A percentile compares a stretch with the other conserved stretches of the same genome.
These are phyloP conservation scores for Megacollybia platyphylla DNA, from an alignment of 1,284 basidiomycete genomes.

Conservation along the genomic window DNA sequence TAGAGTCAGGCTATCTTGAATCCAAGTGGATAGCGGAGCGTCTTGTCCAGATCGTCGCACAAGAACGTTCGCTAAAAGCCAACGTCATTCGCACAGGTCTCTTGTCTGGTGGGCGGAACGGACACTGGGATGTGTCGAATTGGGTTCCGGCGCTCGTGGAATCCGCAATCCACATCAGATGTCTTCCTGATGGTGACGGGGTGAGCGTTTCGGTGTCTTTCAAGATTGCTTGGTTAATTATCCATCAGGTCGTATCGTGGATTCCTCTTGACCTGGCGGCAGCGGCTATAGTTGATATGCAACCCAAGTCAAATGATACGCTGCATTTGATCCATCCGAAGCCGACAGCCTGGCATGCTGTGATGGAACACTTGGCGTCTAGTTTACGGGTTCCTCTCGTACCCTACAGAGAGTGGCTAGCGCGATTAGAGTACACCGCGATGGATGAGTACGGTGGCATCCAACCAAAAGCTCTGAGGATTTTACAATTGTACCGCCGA, in stretches of 20 bases:
- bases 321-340: slow-evolving; percentile 7
- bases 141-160: slow-evolving; percentile 10
- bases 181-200: slow-evolving; percentile 9
- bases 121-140: slow-evolving; percentile 9
- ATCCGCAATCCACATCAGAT: slow-evolving; percentile 7
- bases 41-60: slow-evolving; percentile 6
- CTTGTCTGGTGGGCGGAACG: slow-evolving; percentile 6
- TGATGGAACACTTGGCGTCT: slow-evolving; percentile 3
- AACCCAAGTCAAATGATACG: slow-evolving; percentile 3
- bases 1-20: slow-evolving; percentile 7
- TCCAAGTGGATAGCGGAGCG: slow-evolving; percentile 11
- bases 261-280: slow-evolving; percentile 6
- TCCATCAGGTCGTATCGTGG: slow-evolving; percentile 3
- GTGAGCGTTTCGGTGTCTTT: slow-evolving; percentile 1
- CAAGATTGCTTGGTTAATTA: background rate
- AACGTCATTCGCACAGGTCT: slow-evolving; percentile 9
- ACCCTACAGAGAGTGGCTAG: background rate
- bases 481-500: no score
- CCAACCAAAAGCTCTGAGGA: no score
- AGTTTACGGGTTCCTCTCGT: background rate
- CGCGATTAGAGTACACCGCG: background rate
- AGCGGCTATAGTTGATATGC: slow-evolving; percentile 6
- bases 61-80: slow-evolving; percentile 3
- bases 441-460: no score
- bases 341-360: slow-evolving; percentile 5